Base-by-base conservation (phyloP, 495 filamentous ascomycete species). In the Entonaema liquescens region DNA sequence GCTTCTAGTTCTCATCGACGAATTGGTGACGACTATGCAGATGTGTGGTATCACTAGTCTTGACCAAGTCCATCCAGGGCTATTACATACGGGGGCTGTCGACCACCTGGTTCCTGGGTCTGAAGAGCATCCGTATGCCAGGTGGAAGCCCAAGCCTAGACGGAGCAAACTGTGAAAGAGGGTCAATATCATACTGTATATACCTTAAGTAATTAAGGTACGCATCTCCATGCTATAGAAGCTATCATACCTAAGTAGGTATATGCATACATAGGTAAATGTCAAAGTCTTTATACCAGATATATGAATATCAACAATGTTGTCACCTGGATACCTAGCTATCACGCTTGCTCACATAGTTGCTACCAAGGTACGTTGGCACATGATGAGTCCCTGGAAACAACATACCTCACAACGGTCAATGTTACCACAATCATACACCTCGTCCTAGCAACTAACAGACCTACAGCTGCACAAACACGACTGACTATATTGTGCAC, bases 1-100 rank as follows among this genome's bases (percentile, higher is more conserved):
- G 76, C 23, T 11, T 8, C 15, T 59, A 92, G 90, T 94, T 12
- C 80, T 95, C 62, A 87, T 87, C 72, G 92, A 94, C 71, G 93
- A 95, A 74, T 78, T 95, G 33, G 88, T 91, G 71, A 91, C 89
- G 4, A 89, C 92, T 5, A 95, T 95, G 92, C 86, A 88, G 38
- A 89, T 93, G 79, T 89, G 85, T 65, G 92, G 91, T 2, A 86
- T 95, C 35, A 93, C 89, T 26, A 83, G 89, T 60, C 80, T 95
- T 7, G 83, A 86, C n/a, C 83, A 93, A 79, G 86, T 89, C 8
- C 86, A 90, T 71, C 90, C 91, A 1, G 89, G 89, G 12, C 68
- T 92, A 47, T 78, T 93, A 54, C 89, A 93, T 76, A 93, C 92
- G 6, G 80, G 81, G 6, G 89, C 87, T 62, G 81, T 93, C n/a